phyloP scores from a whole-genome alignment of 768 basidiomycete genomes.

The Porphyrellus cyaneotinctus region DNA sequence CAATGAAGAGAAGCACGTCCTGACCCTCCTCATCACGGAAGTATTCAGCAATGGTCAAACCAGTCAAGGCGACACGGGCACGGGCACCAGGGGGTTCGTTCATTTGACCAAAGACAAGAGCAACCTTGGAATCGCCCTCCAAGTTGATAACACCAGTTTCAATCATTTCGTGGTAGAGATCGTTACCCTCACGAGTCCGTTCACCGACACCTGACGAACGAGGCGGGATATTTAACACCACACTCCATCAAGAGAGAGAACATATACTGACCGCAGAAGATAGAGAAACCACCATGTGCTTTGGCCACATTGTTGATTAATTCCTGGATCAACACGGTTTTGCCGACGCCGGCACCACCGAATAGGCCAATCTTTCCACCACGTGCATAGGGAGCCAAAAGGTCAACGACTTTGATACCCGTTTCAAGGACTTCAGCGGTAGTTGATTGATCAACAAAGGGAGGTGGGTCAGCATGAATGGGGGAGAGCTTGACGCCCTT shows the following conservation, averaged over 20 bases:
- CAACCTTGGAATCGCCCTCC: constrained; percentile 99
- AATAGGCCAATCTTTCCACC: constrained; percentile 99
- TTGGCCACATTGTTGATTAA: constrained; percentile 99
- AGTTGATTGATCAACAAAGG: constrained; percentile 98
- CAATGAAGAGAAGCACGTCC: constrained; percentile 99
- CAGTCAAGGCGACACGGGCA: constrained; percentile 99
- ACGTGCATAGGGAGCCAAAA: constrained; percentile 98
- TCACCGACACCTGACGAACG: constrained; percentile 84
- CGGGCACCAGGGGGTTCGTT: constrained; percentile 99
- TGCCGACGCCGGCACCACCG: constrained; percentile 99
- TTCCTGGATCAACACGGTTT: constrained; percentile 99
- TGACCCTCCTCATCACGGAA: constrained; percentile 99
- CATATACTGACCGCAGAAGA: constrained; percentile 78
- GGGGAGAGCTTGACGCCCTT: constrained; percentile 88
- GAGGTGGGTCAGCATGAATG: constrained; percentile 96
- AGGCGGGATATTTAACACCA: constrained; percentile 9
- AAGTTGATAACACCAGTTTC: constrained; percentile 99
- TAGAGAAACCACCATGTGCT: constrained; percentile 99
- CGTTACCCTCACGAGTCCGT: constrained; percentile 99
- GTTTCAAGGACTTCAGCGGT: constrained; percentile 99
- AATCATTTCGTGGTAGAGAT: constrained; percentile 99
- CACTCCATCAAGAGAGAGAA: not conserved
- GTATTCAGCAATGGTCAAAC: constrained; percentile 99
- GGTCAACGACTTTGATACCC: constrained; percentile 99
- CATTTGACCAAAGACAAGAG: constrained; percentile 99